Conservation (phyloP, 345 rosid species). For the Nasturtium officinale region DNA sequence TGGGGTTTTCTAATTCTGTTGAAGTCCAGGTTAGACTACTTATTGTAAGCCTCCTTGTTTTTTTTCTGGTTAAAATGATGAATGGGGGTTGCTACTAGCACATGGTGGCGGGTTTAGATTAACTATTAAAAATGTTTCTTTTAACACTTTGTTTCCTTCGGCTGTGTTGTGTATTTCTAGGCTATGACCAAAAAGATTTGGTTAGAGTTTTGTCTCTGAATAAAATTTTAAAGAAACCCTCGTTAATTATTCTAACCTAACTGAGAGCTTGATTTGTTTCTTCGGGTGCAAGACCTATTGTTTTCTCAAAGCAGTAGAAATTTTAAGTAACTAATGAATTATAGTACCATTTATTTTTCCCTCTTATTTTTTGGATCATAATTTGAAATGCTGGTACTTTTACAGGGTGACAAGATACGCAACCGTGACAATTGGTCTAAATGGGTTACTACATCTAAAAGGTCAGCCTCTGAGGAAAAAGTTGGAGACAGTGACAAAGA, state of each 20-base stretch:
- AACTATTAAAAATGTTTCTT: background rate
- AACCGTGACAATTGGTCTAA: constrained; percentile 75
- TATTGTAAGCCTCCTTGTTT: constrained; percentile 27
- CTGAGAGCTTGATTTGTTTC: constrained; percentile 8
- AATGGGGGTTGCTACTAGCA: constrained; percentile 5
- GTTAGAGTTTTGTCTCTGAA: constrained; percentile 19
- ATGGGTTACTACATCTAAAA: constrained; percentile 62
- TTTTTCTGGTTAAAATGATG: constrained; percentile 5
- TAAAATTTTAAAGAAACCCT: constrained; percentile 4
- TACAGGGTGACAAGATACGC: constrained; percentile 76
- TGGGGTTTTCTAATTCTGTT: constrained; percentile 65
- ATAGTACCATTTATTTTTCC: constrained; percentile 3
- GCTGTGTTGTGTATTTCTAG: background rate
- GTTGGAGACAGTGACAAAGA: constrained; percentile 39
- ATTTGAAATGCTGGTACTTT: constrained; percentile 32
- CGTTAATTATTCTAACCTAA: background rate
- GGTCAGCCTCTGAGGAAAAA: constrained; percentile 48
- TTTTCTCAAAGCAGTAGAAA: background rate
- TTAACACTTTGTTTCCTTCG: background rate
- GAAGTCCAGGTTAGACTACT: constrained; percentile 74
- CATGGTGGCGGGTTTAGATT: background rate
- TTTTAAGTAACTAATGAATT: background rate
- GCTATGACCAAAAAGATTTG: background rate
- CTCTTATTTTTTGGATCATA: constrained; percentile 7
- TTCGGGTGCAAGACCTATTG: background rate